These are phyloP conservation scores for Teunomyces panamensis DNA, from an alignment of 805 yeast species.

Conservation along the genomic window DNA sequence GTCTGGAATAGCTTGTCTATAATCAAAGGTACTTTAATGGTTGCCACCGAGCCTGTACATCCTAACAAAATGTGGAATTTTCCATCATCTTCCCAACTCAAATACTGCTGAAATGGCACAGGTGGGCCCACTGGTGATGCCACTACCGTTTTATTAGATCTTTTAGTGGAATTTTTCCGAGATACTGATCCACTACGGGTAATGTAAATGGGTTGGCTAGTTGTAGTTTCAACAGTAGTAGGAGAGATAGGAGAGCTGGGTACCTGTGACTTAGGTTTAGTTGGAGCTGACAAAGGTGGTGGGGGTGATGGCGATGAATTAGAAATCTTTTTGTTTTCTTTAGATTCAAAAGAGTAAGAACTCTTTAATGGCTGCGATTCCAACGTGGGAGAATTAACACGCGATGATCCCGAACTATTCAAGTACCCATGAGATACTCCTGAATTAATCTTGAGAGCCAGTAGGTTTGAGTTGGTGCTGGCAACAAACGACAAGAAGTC, in stretches of 20 bases:
- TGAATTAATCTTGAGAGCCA: constrained; percentile 7
- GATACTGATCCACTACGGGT: constrained; percentile 9
- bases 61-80: constrained; percentile 87
- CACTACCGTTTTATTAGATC: constrained; percentile 50
- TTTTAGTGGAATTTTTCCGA: constrained; percentile 22
- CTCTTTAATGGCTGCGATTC: constrained; percentile 10
- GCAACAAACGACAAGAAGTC: constrained; percentile 11
- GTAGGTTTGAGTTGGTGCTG: constrained; percentile 3
- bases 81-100: constrained; percentile 73
- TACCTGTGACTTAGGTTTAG: background rate
- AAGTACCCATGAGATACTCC: constrained; percentile 5
- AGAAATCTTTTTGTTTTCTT: background rate
- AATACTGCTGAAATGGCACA: constrained; percentile 71
- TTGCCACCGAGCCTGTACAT: constrained; percentile 95
- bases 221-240: background rate
- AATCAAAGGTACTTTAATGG: constrained; percentile 87
- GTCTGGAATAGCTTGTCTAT: constrained; percentile 82
- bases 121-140: constrained; percentile 60
- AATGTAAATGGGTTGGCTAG: constrained; percentile 21
- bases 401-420: constrained; percentile 12
- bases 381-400: constrained; percentile 20
- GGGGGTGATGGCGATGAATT: constrained; percentile 2
- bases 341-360: constrained; percentile 4
- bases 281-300: constrained; percentile 10
- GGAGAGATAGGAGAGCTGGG: constrained; percentile 5